Percentiles rank a stretch among this genome's conserved stretches.
These are phyloP conservation scores for Hansfordia pulvinata DNA, from an alignment of 2,329 filamentous ascomycete species.

Conservation along the genomic window DNA sequence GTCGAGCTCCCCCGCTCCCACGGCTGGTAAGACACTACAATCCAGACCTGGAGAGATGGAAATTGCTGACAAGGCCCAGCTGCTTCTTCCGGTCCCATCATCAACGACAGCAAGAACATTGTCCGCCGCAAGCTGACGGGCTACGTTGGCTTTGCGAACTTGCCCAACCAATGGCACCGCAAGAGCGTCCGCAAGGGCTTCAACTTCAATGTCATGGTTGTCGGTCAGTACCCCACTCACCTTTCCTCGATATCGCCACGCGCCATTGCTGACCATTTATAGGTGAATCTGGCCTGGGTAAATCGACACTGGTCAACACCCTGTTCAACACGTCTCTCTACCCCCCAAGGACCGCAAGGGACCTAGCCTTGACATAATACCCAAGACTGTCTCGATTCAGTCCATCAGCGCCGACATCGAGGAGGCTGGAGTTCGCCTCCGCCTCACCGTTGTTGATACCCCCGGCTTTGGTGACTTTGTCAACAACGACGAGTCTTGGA, in stretches of 20 bases:
- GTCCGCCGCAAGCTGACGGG: slow-evolving; percentile 96
- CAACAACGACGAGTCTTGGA: slow-evolving; percentile 99
- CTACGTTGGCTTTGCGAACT: slow-evolving; percentile 96
- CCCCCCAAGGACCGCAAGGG: slow-evolving; percentile 98
- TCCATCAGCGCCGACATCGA: slow-evolving; percentile 95
- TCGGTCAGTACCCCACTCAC: slow-evolving; percentile 51
- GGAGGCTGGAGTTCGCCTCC: slow-evolving; percentile 93
- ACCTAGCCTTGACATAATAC: slow-evolving; percentile 93
- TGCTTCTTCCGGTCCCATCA: slow-evolving; percentile 28
- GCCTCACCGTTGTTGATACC: slow-evolving; percentile 92
- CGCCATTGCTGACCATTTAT: slow-evolving; percentile 6
- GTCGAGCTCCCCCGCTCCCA: slow-evolving; percentile 13
- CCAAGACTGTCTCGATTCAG: slow-evolving; percentile 93
- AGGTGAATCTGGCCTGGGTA: slow-evolving; percentile 99
- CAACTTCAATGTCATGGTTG: slow-evolving; percentile 99
- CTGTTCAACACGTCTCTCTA: slow-evolving; percentile 99
- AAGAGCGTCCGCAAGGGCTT: slow-evolving; percentile 99
- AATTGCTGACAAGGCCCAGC: slow-evolving; percentile 15
- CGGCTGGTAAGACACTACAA: background rate
- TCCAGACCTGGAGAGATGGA: background rate
- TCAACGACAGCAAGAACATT: slow-evolving; percentile 77
- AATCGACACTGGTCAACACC: slow-evolving; percentile 98
- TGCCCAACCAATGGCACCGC: slow-evolving; percentile 99
- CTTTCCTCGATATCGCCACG: background rate
- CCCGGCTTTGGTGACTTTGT: slow-evolving; percentile 98